These are phyloP conservation scores for Amanita jacksonii DNA, from an alignment of 768 basidiomycete species.

Conservation along the genomic window DNA sequence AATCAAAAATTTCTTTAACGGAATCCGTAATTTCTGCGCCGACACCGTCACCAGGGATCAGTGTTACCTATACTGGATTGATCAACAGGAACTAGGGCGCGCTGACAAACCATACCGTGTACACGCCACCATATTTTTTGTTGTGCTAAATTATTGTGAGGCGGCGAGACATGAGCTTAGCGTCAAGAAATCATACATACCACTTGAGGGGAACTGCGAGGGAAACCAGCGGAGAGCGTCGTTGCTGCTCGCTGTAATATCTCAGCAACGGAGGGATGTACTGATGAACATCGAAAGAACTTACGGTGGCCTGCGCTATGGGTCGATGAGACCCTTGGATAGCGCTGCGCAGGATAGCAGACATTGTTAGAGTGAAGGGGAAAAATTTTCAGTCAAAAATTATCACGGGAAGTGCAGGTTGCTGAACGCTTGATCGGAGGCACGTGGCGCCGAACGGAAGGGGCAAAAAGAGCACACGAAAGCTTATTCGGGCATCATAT, in stretches of 20 bases:
- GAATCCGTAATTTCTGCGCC: slow-evolving; percentile 96
- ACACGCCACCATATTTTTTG: slow-evolving; percentile 89
- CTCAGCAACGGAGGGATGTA: not conserved
- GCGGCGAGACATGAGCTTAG: slow-evolving; percentile 11
- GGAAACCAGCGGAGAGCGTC: slow-evolving; percentile 71
- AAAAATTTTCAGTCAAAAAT: too few relatives aligned
- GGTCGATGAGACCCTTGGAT: slow-evolving; percentile 49
- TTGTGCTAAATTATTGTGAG: slow-evolving; percentile 39
- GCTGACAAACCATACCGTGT: slow-evolving; percentile 51
- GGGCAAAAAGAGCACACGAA: too few relatives aligned
- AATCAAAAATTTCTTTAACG: slow-evolving; percentile 97
- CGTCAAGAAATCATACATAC: too few relatives aligned
- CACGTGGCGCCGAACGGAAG: too few relatives aligned
- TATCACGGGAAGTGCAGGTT: not conserved
- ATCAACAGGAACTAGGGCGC: not conserved
- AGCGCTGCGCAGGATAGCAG: slow-evolving; percentile 59
- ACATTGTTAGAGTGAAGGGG: slow-evolving; percentile 23
- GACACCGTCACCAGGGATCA: slow-evolving; percentile 97
- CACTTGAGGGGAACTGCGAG: slow-evolving; percentile 54
- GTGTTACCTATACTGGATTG: slow-evolving; percentile 58
- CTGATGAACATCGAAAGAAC: slow-evolving; percentile 14
- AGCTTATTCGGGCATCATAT: too few relatives aligned
- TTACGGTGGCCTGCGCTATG: slow-evolving; percentile 39
- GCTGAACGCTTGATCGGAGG: not conserved
- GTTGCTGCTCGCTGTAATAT: slow-evolving; percentile 53